Percentiles rank a stretch among this genome's conserved stretches.
Evolutionary conservation across 164 flowering plant genomes (phyloP).

Genomic region (Aristolochia contorta): DNA sequence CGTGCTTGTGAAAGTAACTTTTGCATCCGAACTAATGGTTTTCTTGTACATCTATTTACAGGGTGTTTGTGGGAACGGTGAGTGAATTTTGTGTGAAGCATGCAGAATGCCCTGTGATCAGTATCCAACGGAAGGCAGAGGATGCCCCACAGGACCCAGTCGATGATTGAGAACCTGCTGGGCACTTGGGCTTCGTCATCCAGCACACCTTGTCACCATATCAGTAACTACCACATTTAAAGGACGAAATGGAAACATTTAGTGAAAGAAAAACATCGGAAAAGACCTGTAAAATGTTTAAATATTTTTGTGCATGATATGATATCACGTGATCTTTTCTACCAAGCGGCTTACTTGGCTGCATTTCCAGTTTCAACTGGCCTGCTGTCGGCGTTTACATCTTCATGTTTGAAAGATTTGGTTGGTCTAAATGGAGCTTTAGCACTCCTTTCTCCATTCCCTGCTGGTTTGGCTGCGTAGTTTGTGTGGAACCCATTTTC

Average conservation of each 20-base stretch:
- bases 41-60: conserved; percentile 19
- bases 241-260: not conserved
- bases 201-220: not conserved
- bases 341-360: not conserved
- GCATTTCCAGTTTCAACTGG: conserved; percentile 8
- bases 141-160: conserved; percentile 84
- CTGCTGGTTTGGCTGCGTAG: conserved; percentile 15
- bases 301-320: not conserved
- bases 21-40: not conserved
- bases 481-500: conserved; percentile 34
- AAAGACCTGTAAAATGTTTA: not conserved
- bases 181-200: not conserved
- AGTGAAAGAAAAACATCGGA: not conserved
- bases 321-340: not conserved
- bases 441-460: conserved; percentile 3
- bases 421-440: conserved; percentile 5
- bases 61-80: conserved; percentile 97
- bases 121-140: conserved; percentile 64
- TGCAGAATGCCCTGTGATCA: conserved; percentile 84
- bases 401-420: conserved; percentile 7
- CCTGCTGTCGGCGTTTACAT: conserved; percentile 12
- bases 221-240: not conserved
- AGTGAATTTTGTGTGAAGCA: conserved; percentile 94
- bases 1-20: not conserved
- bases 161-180: conserved; percentile 49